These are phyloP conservation scores for Fusarium gaditjirri DNA, from an alignment of 2,329 filamentous ascomycete genomes.

Conservation along the genomic window DNA sequence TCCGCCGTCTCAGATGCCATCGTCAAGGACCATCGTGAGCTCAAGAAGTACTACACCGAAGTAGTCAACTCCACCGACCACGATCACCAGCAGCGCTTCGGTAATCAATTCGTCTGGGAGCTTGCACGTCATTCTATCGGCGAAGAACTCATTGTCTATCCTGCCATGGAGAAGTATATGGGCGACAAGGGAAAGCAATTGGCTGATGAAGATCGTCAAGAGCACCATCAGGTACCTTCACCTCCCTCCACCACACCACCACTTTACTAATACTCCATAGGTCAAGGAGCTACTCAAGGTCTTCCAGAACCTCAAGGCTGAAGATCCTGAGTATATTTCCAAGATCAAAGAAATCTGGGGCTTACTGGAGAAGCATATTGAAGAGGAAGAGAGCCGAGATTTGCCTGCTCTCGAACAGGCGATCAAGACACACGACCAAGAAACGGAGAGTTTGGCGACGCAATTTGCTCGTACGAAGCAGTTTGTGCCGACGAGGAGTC, in stretches of 20 bases:
- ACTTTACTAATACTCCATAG: constrained; percentile 44
- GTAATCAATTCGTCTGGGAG: constrained; percentile 62
- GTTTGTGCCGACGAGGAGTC: constrained; percentile 63
- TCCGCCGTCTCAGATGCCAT: constrained; percentile 40
- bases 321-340: constrained; percentile 55
- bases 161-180: constrained; percentile 62
- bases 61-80: constrained; percentile 51
- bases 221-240: constrained; percentile 55
- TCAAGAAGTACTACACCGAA: constrained; percentile 54
- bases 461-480: constrained; percentile 63
- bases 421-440: constrained; percentile 40
- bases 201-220: constrained; percentile 58
- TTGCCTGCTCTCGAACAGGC: constrained; percentile 59
- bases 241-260: too few species aligned
- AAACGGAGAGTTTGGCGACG: constrained; percentile 49
- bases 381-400: constrained; percentile 61
- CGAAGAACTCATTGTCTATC: constrained; percentile 64
- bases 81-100: constrained; percentile 54
- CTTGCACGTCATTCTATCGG: constrained; percentile 59
- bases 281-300: constrained; percentile 61
- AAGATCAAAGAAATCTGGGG: constrained; percentile 57
- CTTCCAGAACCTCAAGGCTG: constrained; percentile 58
- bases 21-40: constrained; percentile 46
- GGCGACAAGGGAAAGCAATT: constrained; percentile 54
- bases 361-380: constrained; percentile 57